Evolutionary conservation across 176 grass and related monocot genomes (phyloP), one percentile per base, ranked within the genome.

Genomic region (Luzula sylvatica): DNA sequence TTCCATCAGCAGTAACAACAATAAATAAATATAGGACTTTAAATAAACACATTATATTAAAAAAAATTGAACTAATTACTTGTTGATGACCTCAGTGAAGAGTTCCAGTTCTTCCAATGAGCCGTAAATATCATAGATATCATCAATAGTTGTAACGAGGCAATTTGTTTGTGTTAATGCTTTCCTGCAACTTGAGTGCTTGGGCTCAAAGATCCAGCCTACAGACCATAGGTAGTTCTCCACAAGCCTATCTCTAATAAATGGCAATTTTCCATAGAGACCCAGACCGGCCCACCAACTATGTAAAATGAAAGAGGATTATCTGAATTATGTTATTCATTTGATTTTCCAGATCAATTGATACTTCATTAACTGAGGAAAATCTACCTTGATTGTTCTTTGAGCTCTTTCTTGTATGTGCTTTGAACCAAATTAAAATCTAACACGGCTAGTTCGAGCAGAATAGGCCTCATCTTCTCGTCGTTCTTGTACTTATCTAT

Each of bases 391-490:
- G 71, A 75, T 0, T 57, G 15, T 22, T 42, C 17, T 14, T 56
- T 58, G 29, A 75, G 72, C 21, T 75, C 72, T n/a, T 0, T 57
- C 25, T 22, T 42, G 14, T 14, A 46, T 58, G 29, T 67, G 72
- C 21, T 75, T 61, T 76, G 72, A 20, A 76, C 2, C 23, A 42
- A 8, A 32, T 76, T 76, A 51, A 68, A 76, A 42, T 76, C 72
- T 23, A 68, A 49, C 46, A 38, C 51, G 8, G 72, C 55, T 13
- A 76, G 29, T 30, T 76, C 64, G 21, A 49, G 54, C 3, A 75
- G 53, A 7, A 40, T 5, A 29, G 42, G 27, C 12, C 21, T 59
- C 27, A 23, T 51, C 11, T 58, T 46, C 6, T 40, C n/a, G 15
- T 67, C 26, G 11, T 5, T 66, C 20, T 58, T 20, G 42, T 65